Evolutionary conservation across 345 rosid genomes (phyloP).

Genomic region (Arabis alpina): DNA sequence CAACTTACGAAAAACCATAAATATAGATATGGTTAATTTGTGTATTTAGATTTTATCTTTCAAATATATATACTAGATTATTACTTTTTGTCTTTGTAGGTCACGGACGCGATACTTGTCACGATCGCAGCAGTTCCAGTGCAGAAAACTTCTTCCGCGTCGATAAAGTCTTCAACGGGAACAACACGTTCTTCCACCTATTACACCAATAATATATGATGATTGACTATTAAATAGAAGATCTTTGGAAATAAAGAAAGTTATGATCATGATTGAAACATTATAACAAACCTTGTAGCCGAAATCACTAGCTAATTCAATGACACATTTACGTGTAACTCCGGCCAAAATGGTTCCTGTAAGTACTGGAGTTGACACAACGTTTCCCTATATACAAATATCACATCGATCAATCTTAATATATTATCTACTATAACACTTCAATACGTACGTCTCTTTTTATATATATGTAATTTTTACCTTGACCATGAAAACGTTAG

Average conservation of each 20-base stretch:
- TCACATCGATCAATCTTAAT: slow-evolving; percentile 1
- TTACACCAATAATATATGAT: not conserved
- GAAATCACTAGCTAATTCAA: slow-evolving; percentile 72
- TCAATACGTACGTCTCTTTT: not conserved
- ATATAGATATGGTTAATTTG: too few species aligned
- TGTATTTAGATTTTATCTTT: too few species aligned
- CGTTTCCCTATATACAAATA: slow-evolving; percentile 57
- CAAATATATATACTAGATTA: too few species aligned
- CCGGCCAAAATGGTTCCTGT: slow-evolving; percentile 90
- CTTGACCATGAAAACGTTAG: slow-evolving; percentile 65
- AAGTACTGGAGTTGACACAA: slow-evolving; percentile 71
- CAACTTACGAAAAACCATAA: not conserved
- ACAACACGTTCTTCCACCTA: slow-evolving; percentile 44
- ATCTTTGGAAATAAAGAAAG: too few species aligned
- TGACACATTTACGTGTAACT: slow-evolving; percentile 76
- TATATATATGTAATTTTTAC: slow-evolving; percentile 31
- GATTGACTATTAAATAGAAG: too few species aligned
- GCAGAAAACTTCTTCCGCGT: slow-evolving; percentile 81
- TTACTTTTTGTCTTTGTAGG: slow-evolving; percentile 35
- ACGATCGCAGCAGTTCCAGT: slow-evolving; percentile 82
- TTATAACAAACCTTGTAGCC: slow-evolving; percentile 64
- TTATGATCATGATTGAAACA: not conserved
- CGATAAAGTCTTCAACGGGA: slow-evolving; percentile 52
- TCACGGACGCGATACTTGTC: slow-evolving; percentile 58
- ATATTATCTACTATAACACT: not conserved